phyloP scores from a whole-genome alignment of 768 basidiomycete genomes.

The Lyophyllum shimeji region DNA sequence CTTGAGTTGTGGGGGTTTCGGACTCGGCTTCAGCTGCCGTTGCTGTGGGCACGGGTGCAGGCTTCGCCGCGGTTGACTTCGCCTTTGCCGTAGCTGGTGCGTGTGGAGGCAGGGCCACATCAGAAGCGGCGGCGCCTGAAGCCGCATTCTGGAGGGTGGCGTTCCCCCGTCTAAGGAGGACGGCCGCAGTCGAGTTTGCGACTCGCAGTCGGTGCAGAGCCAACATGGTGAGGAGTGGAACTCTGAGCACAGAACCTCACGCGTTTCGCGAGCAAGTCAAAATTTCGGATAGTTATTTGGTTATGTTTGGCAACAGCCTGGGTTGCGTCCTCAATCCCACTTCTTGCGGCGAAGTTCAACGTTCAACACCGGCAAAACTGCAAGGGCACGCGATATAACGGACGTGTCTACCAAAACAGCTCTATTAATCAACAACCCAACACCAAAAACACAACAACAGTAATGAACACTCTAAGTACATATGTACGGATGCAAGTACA shows the following conservation, averaged over 20 bases:
- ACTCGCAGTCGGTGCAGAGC: slow-evolving; percentile 25
- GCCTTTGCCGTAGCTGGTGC: slow-evolving; percentile 2
- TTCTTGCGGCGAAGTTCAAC: too few relatives aligned
- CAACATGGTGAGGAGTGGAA: slow-evolving; percentile 26
- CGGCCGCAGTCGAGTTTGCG: slow-evolving; percentile 14
- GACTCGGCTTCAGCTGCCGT: slow-evolving; percentile 3
- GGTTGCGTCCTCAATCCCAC: too few relatives aligned
- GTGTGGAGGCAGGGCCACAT: slow-evolving; percentile 11
- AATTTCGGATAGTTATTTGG: slow-evolving; percentile 18
- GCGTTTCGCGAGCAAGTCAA: slow-evolving; percentile 5
- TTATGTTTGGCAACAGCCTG: slow-evolving; percentile 10
- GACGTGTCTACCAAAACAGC: too few relatives aligned
- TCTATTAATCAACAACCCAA: background rate
- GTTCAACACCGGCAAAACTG: too few relatives aligned
- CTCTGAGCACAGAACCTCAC: slow-evolving; percentile 3
- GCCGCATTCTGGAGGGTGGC: slow-evolving; percentile 18
- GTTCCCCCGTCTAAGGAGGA: slow-evolving; percentile 22
- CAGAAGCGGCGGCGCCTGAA: background rate
- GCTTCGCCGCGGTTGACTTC: slow-evolving; percentile 7
- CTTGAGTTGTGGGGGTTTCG: slow-evolving; percentile 22
- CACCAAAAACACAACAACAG: slow-evolving; percentile 6
- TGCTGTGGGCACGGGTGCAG: background rate
- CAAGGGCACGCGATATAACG: background rate
- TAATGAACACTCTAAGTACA: slow-evolving; percentile 12
- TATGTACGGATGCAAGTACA: slow-evolving; percentile 10